phyloP scores from a whole-genome alignment of 169 alveolate genomes.

The Cryptosporidium ubiquitum region DNA sequence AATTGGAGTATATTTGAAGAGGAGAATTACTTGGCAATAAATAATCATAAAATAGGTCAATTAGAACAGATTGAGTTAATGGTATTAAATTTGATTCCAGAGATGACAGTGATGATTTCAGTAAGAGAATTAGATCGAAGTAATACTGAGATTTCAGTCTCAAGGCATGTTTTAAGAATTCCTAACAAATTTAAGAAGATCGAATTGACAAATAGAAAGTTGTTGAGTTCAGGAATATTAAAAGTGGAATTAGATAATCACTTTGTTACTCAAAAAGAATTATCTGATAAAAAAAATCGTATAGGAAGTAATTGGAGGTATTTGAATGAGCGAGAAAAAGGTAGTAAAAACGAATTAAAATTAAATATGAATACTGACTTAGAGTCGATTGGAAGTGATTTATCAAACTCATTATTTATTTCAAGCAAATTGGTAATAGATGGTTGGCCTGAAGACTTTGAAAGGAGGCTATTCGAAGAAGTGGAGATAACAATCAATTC shows the following conservation, averaged over 20 bases:
- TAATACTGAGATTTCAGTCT: not conserved
- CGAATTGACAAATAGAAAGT: not conserved
- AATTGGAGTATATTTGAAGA: constrained; percentile 9
- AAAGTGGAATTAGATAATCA: not conserved
- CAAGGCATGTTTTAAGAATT: constrained; percentile 49
- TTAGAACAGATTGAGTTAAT: constrained; percentile 3
- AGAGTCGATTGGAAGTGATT: not conserved
- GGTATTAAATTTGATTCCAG: constrained; percentile 58
- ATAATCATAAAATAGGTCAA: not conserved
- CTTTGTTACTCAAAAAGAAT: not conserved
- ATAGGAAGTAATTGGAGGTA: not conserved
- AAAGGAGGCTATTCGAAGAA: constrained; percentile 4
- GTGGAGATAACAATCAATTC: constrained; percentile 2
- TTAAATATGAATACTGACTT: not conserved
- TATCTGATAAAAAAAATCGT: not conserved
- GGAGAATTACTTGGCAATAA: not conserved
- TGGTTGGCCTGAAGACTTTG: constrained; percentile 70
- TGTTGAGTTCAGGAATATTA: not conserved
- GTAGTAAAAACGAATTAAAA: not conserved
- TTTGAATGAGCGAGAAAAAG: not conserved
- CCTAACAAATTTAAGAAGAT: not conserved
- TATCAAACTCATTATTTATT: constrained; percentile 34
- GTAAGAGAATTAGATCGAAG: constrained; percentile 8
- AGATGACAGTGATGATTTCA: constrained; percentile 9
- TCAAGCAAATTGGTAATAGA: constrained; percentile 28